Evolutionary conservation across 1,139 yeast genomes (phyloP), one percentile per base, ranked within the genome.

Genomic region (Nakaseomyces nivariensis): DNA sequence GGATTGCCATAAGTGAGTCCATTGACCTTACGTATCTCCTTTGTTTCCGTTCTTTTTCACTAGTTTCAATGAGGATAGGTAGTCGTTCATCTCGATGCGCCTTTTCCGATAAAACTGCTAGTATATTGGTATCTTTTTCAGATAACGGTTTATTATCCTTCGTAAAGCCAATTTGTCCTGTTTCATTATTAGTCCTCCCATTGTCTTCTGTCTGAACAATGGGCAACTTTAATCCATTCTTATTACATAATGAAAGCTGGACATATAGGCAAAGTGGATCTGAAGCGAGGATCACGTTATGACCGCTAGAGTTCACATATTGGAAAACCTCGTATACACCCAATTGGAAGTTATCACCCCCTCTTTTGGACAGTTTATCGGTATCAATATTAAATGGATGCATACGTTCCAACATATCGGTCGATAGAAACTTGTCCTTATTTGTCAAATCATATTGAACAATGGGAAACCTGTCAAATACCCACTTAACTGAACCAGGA

Each of bases 241-340:
- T 55, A 32, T 50, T 48, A 49, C 58, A 54, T 26, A 56, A 42
- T 6, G 55, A 43, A 9, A 57, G 49, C 48, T 57, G 57, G 27
- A 54, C 48, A 47, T 49, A 56, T 37, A 56, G 47, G 29, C 57
- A 55, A 46, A 49, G 49, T 5, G 60, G 60, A 46, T 56, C 59
- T 17, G 53, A 43, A 9, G 58, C 54, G 37, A 56, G 25, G 22
- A 47, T 32, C 24, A 44, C 37, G 27, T 50, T 49, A 4, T 49
- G 44, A n/a, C 40, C 41, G 4, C 45, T 36, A 27, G 51, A 49
- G 5, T 29, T 24, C 24, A n/a, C 7, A 26, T 34, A 31, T 26
- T 40, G 33, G 10, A 17, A 17, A 17, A 55, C 49, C 22, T 47
- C 48, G 47, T 55, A 54, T n/a, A 55, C 58, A 5, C 56, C 57